Percentiles rank a stretch among this genome's conserved stretches.
These are phyloP conservation scores for Porcisia deanei DNA, from an alignment of 208 protist genomes.

Conservation along the genomic window DNA sequence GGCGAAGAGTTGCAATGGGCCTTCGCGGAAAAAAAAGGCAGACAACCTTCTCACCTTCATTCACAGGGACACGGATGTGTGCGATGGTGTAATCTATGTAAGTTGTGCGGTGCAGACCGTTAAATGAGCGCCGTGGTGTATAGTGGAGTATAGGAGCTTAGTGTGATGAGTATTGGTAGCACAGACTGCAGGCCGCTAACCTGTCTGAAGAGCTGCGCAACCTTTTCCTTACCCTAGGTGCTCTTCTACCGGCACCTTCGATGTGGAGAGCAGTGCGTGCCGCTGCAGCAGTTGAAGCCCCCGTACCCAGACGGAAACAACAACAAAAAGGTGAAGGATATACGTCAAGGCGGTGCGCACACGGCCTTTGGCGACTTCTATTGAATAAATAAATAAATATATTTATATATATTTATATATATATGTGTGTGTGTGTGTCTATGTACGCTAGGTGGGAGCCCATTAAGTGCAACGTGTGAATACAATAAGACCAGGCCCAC, in stretches of 20 bases:
- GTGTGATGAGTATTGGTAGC: not conserved
- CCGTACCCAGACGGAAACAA: not conserved
- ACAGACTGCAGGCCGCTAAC: not conserved
- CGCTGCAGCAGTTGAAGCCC: not conserved
- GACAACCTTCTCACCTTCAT: not conserved
- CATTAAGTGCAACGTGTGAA: not conserved
- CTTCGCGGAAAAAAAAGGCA: not conserved
- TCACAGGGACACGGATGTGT: not conserved
- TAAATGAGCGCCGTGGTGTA: not conserved
- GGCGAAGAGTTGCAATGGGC: not conserved
- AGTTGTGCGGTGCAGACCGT: not conserved
- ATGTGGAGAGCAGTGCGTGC: not conserved
- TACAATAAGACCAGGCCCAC: not conserved
- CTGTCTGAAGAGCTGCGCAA: not conserved
- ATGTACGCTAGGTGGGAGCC: constrained; percentile 1
- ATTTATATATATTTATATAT: not conserved
- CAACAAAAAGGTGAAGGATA: not conserved
- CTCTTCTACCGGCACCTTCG: not conserved
- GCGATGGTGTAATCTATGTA: not conserved
- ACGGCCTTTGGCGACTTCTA: not conserved
- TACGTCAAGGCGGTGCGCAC: not conserved
- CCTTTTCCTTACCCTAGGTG: not conserved
- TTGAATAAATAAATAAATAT: too few species aligned
- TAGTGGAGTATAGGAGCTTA: not conserved
- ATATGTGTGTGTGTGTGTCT: not conserved